These are phyloP conservation scores for Trichocomaceae sp. DNA, from an alignment of 2,329 filamentous ascomycete species.

Conservation along the genomic window DNA sequence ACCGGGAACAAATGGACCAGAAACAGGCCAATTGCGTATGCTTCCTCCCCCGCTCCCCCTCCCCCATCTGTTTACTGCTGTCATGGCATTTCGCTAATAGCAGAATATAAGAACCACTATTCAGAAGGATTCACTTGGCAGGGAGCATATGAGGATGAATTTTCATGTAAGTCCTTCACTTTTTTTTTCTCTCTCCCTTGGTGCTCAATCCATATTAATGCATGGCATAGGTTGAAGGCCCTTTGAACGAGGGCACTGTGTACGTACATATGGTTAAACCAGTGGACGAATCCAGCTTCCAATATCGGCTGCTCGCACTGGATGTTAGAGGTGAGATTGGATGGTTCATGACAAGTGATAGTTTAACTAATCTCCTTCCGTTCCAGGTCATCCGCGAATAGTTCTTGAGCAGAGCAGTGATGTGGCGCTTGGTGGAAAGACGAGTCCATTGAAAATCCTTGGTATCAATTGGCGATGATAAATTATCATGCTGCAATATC, in stretches of 20 bases:
- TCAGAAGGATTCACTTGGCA: constrained; percentile 65
- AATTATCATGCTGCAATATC: background rate
- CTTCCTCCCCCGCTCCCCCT: background rate
- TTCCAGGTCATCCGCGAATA: constrained; percentile 38
- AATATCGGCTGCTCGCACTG: constrained; percentile 73
- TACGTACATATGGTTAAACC: constrained; percentile 70
- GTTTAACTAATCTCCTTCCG: constrained; percentile 1
- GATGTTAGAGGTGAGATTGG: constrained; percentile 59
- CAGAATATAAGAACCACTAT: constrained; percentile 50
- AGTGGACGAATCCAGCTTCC: constrained; percentile 58
- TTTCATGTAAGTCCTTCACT: constrained; percentile 75
- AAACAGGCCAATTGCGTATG: constrained; percentile 51
- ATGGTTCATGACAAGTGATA: background rate
- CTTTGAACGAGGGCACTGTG: constrained; percentile 65
- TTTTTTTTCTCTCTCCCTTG: background rate
- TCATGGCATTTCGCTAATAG: background rate
- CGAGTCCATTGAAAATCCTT: constrained; percentile 44
- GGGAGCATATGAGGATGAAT: constrained; percentile 74
- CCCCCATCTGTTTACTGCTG: too few species aligned
- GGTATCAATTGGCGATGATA: constrained; percentile 40
- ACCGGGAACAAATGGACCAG: constrained; percentile 75
- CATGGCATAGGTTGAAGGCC: constrained; percentile 61
- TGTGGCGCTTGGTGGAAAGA: constrained; percentile 29
- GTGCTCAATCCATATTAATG: background rate
- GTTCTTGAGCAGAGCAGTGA: constrained; percentile 41